phyloP scores from a whole-genome alignment of 306 rosid genomes.

The Quillaja saponaria region DNA sequence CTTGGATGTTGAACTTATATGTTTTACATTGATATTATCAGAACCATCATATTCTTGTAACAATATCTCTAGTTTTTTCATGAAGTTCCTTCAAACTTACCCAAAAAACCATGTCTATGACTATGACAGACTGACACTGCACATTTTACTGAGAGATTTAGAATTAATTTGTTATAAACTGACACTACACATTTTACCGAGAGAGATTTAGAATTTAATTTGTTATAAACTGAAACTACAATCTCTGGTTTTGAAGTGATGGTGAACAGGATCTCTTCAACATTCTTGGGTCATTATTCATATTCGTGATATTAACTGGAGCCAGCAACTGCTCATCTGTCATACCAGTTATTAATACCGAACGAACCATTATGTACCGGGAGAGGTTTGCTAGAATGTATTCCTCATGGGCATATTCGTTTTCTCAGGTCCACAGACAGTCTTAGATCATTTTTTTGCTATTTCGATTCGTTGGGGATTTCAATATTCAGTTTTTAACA shows the following conservation, averaged over 20 bases:
- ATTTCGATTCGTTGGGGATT: neutral
- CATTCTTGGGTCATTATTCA: slow-evolving; percentile 27
- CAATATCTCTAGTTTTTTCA: too few species aligned
- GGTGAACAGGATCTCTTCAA: slow-evolving; percentile 22
- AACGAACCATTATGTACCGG: slow-evolving; percentile 32
- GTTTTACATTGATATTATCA: too few species aligned
- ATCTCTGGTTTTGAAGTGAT: slow-evolving; percentile 6
- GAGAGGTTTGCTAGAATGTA: slow-evolving; percentile 45
- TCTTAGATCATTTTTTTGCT: neutral
- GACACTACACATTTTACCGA: too few species aligned
- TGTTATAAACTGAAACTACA: neutral
- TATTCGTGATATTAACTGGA: slow-evolving; percentile 30
- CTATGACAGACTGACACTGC: too few species aligned
- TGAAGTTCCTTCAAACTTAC: too few species aligned
- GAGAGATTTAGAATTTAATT: too few species aligned
- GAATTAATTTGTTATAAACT: neutral
- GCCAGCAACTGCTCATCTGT: slow-evolving; percentile 21
- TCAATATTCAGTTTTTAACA: neutral
- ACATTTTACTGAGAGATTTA: too few species aligned
- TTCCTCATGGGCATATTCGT: slow-evolving; percentile 30
- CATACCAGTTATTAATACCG: slow-evolving; percentile 24
- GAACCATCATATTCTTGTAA: too few species aligned
- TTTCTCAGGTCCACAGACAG: slow-evolving; percentile 26
- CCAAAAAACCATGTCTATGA: too few species aligned
- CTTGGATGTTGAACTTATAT: too few species aligned